Base-by-base conservation (phyloP, 2,329 filamentous ascomycete species). In the Exophiala alcalophila region DNA sequence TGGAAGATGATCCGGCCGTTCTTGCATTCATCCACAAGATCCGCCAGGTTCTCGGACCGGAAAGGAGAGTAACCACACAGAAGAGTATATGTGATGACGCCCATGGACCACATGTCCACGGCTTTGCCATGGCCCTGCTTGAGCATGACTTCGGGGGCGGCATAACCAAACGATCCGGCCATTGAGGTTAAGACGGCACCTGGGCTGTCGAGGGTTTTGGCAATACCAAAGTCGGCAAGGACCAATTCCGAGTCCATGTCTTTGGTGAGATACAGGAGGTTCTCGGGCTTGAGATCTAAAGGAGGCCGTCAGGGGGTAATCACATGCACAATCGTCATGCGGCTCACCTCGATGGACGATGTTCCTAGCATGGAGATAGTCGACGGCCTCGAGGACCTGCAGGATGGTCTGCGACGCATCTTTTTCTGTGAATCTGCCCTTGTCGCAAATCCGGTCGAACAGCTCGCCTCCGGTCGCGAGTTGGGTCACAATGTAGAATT, bases 401-500 rank as follows among this genome's bases (percentile, higher is more conserved):
- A 84, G 86, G 64, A 98, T 97, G 7, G 91, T 97, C 66, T 92
- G 84, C 14, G 90, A 91, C 9, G 89, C 90, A 70, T 98, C 92
- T 71, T 95, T 97, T 66, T 98, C 92, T 10, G 92, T 98, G 70
- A 97, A 98, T 64, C 88, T 94, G 58, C 92, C 94, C 67, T 94
- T 86, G 62, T 97, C 90, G 70, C 92, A 98, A 59, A 98, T 98
- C 43, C 94, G 84, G 62, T 98, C 92, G 66, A 98, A 98, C 52
- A 98, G 72, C 70, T 98, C 92, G 64, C 92, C 92, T 55, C 92
- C 92, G 0, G 87, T 95, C 28, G 92, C 92, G 42, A 98, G 76
- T 67, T 98, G 85, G 21, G 92, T 98, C 58, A 98, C 90, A 57
- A 98, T 97, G 67, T 98, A 98, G 72, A 95, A 98, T 73, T 98